Conservation (phyloP, 2,329 filamentous ascomycete genomes). For the Colletotrichum sp. region DNA sequence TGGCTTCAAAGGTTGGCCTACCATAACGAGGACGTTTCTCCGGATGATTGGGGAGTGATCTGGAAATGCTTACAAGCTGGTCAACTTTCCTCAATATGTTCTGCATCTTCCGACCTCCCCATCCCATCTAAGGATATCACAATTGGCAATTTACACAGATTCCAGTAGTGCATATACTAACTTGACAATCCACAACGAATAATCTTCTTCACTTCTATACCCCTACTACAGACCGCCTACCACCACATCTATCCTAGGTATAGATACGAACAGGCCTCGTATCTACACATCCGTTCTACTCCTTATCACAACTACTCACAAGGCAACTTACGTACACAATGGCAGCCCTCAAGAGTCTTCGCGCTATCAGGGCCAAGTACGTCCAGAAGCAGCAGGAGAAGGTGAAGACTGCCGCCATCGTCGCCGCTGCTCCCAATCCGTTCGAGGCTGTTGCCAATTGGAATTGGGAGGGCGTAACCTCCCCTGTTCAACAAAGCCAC, state of each 20-base stretch:
- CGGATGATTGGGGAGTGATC: background rate
- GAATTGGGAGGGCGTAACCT: background rate
- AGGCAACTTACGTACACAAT: background rate
- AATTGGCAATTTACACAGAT: background rate
- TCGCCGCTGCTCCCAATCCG: background rate
- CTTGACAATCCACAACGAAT: background rate
- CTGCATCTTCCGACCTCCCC: background rate
- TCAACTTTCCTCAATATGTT: background rate
- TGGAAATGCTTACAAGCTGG: accelerated
- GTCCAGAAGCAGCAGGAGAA: background rate
- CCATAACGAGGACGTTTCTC: background rate
- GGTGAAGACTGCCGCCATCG: background rate
- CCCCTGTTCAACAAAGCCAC: background rate
- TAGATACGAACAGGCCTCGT: background rate
- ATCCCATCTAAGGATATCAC: background rate
- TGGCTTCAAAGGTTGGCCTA: background rate
- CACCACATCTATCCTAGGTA: background rate
- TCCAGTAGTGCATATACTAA: background rate
- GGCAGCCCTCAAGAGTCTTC: background rate
- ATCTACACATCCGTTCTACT: background rate
- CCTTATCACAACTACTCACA: background rate
- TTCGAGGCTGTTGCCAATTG: accelerated
- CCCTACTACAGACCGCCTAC: background rate
- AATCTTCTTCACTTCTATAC: background rate
- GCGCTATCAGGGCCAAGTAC: background rate